Evolutionary conservation across 371 early-diverging fungal genomes (phyloP), one percentile per base, ranked within the genome.

Genomic region (Thermomucor indicae-seudaticae): DNA sequence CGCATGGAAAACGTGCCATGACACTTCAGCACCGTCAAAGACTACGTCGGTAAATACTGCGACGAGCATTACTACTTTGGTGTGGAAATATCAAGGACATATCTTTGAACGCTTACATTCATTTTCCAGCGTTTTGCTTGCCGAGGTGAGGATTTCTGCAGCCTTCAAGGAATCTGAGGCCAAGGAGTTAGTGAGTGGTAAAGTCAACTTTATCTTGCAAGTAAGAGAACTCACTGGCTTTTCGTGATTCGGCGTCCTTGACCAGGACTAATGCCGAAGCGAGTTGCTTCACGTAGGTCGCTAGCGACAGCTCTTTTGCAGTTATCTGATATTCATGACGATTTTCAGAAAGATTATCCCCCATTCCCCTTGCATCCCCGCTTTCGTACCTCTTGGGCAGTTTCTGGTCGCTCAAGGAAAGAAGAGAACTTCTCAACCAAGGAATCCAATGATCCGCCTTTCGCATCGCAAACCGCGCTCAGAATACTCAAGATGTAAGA

Each of bases 1-100:
- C 16, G 54, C 32, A 40, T 75, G 67, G 53, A 70, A 75, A 8
- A 31, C 45, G 23, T 50, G 20, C 76, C 76, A 72, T 12, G 45
- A 49, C 12, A 60, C 45, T 12, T 34, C 49, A 19, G 45, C 39
- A 32, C 58, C 55, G 10, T 47, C n/a, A n/a, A n/a, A n/a, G n/a
- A n/a, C n/a, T n/a, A n/a, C n/a, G n/a, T n/a, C n/a, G n/a, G n/a
- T n/a, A n/a, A n/a, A n/a, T n/a, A n/a, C n/a, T n/a, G n/a, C n/a
- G n/a, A n/a, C n/a, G n/a, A n/a, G n/a, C n/a, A n/a, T n/a, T n/a
- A n/a, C 42, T 28, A 19, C 43, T 22, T 14, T 34, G 30, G n/a
- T n/a, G n/a, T n/a, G n/a, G n/a, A n/a, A n/a, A n/a, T n/a, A n/a
- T n/a, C n/a, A 14, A 11, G 19, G 41, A 10, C 7, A 40, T 7